Evolutionary conservation across 257 asterid genomes (phyloP), one percentile per base, ranked within the genome.

Genomic region (Ehretia macrophylla): DNA sequence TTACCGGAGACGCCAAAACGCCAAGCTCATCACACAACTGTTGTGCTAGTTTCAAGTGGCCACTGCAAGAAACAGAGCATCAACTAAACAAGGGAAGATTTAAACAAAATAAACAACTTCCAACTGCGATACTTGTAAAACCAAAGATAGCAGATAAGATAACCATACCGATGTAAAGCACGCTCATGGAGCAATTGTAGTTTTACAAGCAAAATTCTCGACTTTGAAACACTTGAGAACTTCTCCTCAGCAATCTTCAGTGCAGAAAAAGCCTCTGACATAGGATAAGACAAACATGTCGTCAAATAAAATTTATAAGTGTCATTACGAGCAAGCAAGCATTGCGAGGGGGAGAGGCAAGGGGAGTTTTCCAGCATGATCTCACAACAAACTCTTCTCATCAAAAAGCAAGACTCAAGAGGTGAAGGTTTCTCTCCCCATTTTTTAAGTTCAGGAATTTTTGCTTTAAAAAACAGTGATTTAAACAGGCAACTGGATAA

Each of bases 201-300:
- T 70, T 86, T 88, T 68, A 80, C 79, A 57, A 88, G 77, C 71
- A 82, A 81, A 72, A 83, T 77, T 79, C 84, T 80, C 61, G 97
- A 86, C 86, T 86, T 88, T 22, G 96, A 84, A 67, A 79, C 79
- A 67, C 84, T 81, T 49, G 65, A 56, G 59, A 88, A 88, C 83
- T 85, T 88, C 75, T 81, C 80, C 70, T 86, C 97, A 14, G 96
- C 96, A 60, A 83, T 76, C 73, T 69, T 75, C 39, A 92, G 77
- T 52, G 97, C 99, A 68, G 87, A 74, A 80, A 92, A 84, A 55
- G 99, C 97, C 63, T 88, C 97, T 91, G 81, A 64, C 21, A 14
- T 32, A 9, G n/a, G 17, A 35, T 53, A 32, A 51, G 3, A 39
- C 0, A 45, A 18, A 18, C 22, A 56, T 55, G 48, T 17, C 12